Base-by-base conservation (phyloP, 2,329 filamentous ascomycete genomes). In the Penicillium nordicum region DNA sequence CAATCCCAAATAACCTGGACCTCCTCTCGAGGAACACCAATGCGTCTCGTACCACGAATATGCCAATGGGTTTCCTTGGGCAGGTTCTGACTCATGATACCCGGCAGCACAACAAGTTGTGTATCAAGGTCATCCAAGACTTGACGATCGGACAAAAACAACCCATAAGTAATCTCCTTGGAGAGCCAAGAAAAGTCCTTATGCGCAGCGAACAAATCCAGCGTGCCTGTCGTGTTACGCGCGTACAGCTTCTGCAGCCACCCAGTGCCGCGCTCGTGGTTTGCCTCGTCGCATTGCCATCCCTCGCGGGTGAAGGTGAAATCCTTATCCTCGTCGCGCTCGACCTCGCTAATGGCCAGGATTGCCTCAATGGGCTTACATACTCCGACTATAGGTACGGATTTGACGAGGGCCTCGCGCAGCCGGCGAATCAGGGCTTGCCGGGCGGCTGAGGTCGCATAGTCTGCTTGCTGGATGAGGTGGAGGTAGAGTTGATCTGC, bases 91-190 rank as follows among this genome's bases (percentile, higher is more conserved):
- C 75, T 76, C 72, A 78, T 77, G 49, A 80, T 79, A 2, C 69
- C 71, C 2, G 76, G 69, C 37, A 77, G 63, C 10, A 76, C 75
- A 25, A 79, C 73, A 27, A 78, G 58, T 61, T 79, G 70, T 9
- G 78, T 78, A 63, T 79, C 77, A 2, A 79, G 55, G 47, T 73
- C 68, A 48, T 75, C 67, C 50, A 79, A 57, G 9, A 76, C 65
- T 43, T 70, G 67, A 16, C 76, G 72, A 63, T 79, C 77, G 14
- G 73, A 74, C 45, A 79, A 67, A 49, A 82, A 80, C 67, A 83
- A 63, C 12, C 78, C 78, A 76, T 96, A 96, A 2, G 84, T 85
- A 14, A 88, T 83, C 18, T 88, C 88, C 49, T 90, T 80, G 72
- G 92, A 89, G 74, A 95, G 82, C 67, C 85, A 86, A 10, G 83